Conservation (phyloP, 768 basidiomycete species). For the Tylopilus sp. region DNA sequence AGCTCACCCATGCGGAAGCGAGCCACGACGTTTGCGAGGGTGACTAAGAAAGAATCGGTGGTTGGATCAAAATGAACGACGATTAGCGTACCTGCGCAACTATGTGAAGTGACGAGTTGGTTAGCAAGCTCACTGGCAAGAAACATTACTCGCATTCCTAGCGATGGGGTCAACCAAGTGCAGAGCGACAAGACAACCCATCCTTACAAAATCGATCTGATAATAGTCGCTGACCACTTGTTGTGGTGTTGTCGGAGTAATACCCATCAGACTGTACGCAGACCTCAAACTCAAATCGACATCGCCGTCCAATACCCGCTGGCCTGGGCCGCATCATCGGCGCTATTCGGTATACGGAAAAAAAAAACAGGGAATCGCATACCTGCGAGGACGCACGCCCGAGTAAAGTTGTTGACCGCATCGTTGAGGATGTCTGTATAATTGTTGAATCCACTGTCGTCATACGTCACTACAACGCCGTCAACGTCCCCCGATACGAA, state of each 20-base stretch:
- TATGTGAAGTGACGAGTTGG: background rate
- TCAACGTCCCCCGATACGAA: background rate
- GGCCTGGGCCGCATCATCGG: slow-evolving; percentile 8
- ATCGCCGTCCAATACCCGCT: slow-evolving; percentile 17
- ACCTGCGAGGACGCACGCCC: slow-evolving; percentile 46
- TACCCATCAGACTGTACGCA: slow-evolving; percentile 51
- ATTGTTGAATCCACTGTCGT: slow-evolving; percentile 46
- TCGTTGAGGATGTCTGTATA: slow-evolving; percentile 42
- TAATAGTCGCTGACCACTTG: slow-evolving; percentile 57
- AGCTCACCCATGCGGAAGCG: slow-evolving; percentile 55
- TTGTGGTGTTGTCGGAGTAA: slow-evolving; percentile 42
- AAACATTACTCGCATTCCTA: slow-evolving; percentile 27
- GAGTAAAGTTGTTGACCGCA: slow-evolving; percentile 38
- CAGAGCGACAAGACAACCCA: background rate
- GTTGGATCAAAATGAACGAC: background rate
- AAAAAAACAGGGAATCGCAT: slow-evolving; percentile 2
- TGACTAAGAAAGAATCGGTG: slow-evolving; percentile 42
- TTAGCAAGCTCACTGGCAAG: background rate
- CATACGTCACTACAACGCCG: slow-evolving; percentile 46
- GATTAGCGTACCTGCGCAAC: slow-evolving; percentile 25
- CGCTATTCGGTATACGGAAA: slow-evolving; percentile 45
- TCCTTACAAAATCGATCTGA: slow-evolving; percentile 37
- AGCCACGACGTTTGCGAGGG: slow-evolving; percentile 63
- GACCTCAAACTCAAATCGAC: slow-evolving; percentile 54
- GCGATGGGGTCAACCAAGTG: slow-evolving; percentile 1